Percentiles rank a stretch among this genome's conserved stretches.
Evolutionary conservation across 2,329 filamentous ascomycete genomes (phyloP).

Genomic region (Aspergillus vadensis): DNA sequence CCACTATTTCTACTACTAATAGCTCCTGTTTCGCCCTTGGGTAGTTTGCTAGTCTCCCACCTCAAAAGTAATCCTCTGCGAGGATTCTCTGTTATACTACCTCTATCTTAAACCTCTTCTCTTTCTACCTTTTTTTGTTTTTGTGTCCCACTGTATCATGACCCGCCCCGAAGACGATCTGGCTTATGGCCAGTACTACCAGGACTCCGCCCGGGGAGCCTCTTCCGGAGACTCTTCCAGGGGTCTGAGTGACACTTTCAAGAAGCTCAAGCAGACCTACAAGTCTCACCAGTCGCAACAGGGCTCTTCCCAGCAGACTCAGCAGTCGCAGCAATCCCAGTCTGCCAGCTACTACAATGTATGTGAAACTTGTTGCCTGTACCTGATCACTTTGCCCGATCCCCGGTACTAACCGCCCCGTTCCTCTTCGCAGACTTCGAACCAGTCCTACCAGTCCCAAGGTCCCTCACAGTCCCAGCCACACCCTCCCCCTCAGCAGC

Average conservation of each 20-base stretch:
- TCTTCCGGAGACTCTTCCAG: slow-evolving; percentile 45
- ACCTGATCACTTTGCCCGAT: neutral
- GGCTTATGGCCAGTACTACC: slow-evolving; percentile 57
- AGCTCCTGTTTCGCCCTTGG: neutral
- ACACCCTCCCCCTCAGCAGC: slow-evolving; percentile 30
- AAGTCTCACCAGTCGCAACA: slow-evolving; percentile 30
- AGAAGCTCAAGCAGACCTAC: slow-evolving; percentile 48
- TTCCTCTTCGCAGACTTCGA: neutral
- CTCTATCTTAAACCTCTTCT: neutral
- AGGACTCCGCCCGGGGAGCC: slow-evolving; percentile 35
- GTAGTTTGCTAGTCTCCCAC: neutral
- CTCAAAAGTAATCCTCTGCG: neutral
- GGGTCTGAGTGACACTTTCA: slow-evolving; percentile 56
- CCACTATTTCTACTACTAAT: neutral
- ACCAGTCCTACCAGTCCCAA: slow-evolving; percentile 6
- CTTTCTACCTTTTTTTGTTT: neutral
- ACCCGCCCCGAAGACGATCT: slow-evolving; percentile 53
- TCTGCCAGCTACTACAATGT: neutral
- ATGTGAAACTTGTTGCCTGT: neutral
- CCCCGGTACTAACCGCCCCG: neutral
- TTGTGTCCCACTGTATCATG: slow-evolving; percentile 27
- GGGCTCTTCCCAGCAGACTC: slow-evolving; percentile 5
- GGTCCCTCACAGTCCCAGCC: slow-evolving; percentile 23
- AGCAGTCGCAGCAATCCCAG: neutral
- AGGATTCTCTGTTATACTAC: neutral